Conservation (phyloP, 257 asterid species). For the Solanum megistacrolobum region DNA sequence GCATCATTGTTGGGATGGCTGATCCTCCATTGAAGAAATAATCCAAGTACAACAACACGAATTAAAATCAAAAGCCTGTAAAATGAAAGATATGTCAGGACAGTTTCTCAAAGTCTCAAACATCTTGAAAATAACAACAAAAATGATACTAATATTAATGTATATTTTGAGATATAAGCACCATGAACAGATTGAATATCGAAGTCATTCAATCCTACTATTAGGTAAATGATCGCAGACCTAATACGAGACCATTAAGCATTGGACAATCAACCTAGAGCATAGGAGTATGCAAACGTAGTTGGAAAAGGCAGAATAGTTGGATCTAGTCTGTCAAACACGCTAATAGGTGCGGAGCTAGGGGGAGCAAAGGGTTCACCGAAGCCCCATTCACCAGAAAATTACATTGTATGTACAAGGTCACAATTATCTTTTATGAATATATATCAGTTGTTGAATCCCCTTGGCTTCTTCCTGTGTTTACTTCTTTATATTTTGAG, state of each 20-base stretch:
- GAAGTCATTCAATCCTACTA: neutral
- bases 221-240: neutral
- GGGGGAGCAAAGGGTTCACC: neutral
- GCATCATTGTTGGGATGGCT: conserved; percentile 69
- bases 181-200: neutral
- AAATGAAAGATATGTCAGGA: neutral
- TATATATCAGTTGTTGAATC: neutral
- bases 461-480: neutral
- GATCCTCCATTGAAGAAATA: conserved; percentile 67
- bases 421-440: neutral
- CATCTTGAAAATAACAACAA: neutral
- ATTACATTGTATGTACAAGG: neutral
- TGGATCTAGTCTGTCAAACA: neutral
- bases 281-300: neutral
- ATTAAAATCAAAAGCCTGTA: conserved; percentile 62
- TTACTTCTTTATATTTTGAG: neutral
- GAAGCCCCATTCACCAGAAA: neutral
- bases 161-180: neutral
- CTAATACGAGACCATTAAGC: neutral
- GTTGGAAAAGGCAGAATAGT: neutral
- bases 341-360: neutral
- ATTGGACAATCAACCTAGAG: neutral
- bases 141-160: neutral
- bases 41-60: conserved; percentile 61
- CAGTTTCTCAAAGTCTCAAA: neutral